Conservation (phyloP, 768 basidiomycete species). For the Suillus bovinus region DNA sequence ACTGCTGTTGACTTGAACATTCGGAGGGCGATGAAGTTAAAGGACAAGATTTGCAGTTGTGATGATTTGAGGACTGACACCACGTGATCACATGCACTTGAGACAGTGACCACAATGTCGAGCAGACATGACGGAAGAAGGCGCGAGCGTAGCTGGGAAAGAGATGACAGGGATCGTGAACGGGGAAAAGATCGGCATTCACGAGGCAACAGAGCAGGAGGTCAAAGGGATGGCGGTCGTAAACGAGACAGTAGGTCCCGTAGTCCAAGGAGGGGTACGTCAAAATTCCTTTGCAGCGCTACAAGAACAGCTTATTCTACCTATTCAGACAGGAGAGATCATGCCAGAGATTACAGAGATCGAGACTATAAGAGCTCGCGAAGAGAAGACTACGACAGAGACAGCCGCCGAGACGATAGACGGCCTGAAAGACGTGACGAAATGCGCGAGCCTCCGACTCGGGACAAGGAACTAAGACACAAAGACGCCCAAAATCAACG, state of each 20-base stretch:
- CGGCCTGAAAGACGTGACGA: constrained; percentile 35
- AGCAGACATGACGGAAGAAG: constrained; percentile 54
- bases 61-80: constrained; percentile 1
- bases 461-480: constrained; percentile 28
- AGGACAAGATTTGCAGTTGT: background rate
- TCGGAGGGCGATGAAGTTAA: background rate
- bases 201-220: constrained; percentile 33
- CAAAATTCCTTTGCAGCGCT: background rate
- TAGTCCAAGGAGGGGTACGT: constrained; percentile 36
- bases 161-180: constrained; percentile 45
- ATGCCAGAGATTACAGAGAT: constrained; percentile 37
- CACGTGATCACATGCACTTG: constrained; percentile 26
- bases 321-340: constrained; percentile 36
- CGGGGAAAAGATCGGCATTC: constrained; percentile 47
- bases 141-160: constrained; percentile 68
- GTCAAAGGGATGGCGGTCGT: constrained; percentile 35
- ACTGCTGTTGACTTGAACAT: constrained; percentile 27
- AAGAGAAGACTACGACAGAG: constrained; percentile 34
- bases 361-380: constrained; percentile 39
- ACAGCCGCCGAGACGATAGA: constrained; percentile 31
- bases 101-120: constrained; percentile 52
- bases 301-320: background rate
- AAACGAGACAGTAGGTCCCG: constrained; percentile 42
- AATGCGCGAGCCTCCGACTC: constrained; percentile 28
- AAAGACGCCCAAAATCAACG: constrained; percentile 23